phyloP scores from a whole-genome alignment of 2,329 filamentous ascomycete species.

The Venturia asperata region DNA sequence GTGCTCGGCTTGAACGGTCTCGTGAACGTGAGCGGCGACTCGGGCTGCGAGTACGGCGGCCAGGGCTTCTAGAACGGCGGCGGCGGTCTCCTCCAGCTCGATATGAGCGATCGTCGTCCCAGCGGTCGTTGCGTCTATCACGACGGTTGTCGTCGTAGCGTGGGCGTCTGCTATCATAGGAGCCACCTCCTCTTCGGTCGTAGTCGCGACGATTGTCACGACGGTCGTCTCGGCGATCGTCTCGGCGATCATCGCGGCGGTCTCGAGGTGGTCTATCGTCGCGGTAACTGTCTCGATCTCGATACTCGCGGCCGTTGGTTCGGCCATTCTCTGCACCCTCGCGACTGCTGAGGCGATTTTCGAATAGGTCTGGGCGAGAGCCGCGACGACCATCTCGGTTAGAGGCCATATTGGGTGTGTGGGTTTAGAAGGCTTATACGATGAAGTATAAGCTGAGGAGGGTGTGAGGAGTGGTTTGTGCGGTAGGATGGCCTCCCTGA shows the following conservation, averaged over 20 bases:
- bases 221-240: constrained; percentile 44
- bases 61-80: constrained; percentile 8
- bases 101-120: neutral
- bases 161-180: neutral
- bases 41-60: neutral
- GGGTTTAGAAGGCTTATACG: neutral
- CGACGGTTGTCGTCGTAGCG: constrained; percentile 27
- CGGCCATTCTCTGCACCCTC: neutral
- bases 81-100: constrained; percentile 12
- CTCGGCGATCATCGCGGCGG: constrained; percentile 29
- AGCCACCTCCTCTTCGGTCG: constrained; percentile 2
- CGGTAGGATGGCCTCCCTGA: neutral
- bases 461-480: neutral
- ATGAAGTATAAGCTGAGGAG: neutral
- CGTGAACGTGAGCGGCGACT: neutral
- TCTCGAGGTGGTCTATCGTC: constrained; percentile 45
- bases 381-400: constrained; percentile 22
- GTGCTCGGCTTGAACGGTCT: constrained; percentile 3
- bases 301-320: neutral
- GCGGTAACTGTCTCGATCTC: constrained; percentile 26
- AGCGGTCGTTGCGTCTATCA: constrained; percentile 10
- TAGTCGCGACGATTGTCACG: constrained; percentile 24
- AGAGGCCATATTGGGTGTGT: constrained; percentile 1
- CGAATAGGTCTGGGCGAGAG: constrained; percentile 21
- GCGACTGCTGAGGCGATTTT: neutral